Evolutionary conservation across 805 yeast genomes (phyloP), one percentile per base, ranked within the genome.

Genomic region (Candida montana): DNA sequence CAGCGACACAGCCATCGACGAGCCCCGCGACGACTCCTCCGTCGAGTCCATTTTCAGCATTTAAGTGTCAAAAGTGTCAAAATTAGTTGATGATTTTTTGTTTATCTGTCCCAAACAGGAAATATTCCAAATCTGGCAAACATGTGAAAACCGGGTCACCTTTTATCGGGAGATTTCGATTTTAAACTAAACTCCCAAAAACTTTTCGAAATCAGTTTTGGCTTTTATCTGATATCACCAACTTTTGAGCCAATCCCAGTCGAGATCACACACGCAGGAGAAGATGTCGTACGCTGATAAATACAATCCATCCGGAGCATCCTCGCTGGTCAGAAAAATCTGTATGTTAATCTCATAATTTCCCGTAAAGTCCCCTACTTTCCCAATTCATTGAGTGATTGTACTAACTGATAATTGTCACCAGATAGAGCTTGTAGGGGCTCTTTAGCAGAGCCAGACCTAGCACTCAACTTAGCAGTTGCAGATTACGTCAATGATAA

Each of bases 401-500:
- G 10, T 35, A n/a, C 15, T n/a, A 28, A 35, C 38, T 35, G 27
- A 27, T 15, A 12, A 12, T 15, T 27, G 9, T 5, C 15, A 2
- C 5, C 24, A 71, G 83, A 81, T 56, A 79, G 96, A 47, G 97
- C 98, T 2, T 89, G 96, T 56, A 77, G 93, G 52, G 83, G 93
- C 30, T 71, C 91, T 1, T 68, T 86, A 36, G 59, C 68, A 20
- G 96, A 91, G 65, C 98, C 99, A 6, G 91, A 93, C 57, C 72
- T 90, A 44, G 86, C 88, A 4, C 66, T 89, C 47, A 93, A 91
- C 59, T 66, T 93, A 52, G 97, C 91, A 59, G 90, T 93, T 45
- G 91, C 97, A 47, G 99, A 93, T 63, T 74, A 83, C 54, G 80
- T 93, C 62, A 93, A 93, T 59, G 90, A 84, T 41, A 91, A 91